Conservation (phyloP, 345 rosid species). For the Stellera chamaejasme region DNA sequence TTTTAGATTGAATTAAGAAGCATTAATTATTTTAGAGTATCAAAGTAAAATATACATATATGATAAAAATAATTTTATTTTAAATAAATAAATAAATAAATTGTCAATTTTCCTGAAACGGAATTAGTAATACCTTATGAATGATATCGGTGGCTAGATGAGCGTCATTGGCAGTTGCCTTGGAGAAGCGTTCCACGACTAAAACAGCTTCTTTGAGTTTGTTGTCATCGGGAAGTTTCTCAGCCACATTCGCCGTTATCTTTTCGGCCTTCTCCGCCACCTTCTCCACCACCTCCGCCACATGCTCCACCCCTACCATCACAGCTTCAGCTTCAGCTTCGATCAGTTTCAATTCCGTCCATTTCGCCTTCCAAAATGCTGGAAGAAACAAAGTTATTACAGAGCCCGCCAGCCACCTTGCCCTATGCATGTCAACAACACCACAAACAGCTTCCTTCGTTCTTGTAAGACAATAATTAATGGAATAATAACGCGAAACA, state of each 20-base stretch:
- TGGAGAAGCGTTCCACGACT: slow-evolving; percentile 40
- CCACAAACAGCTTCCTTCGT: too few species aligned
- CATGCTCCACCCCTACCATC: slow-evolving; percentile 33
- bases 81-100: too few species aligned
- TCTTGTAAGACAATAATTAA: too few species aligned
- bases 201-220: slow-evolving; percentile 52
- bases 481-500: too few species aligned
- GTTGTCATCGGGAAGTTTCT: slow-evolving; percentile 40
- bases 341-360: slow-evolving; percentile 30
- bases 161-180: slow-evolving; percentile 60
- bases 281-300: slow-evolving; percentile 41
- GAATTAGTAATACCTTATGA: slow-evolving; percentile 39
- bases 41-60: too few species aligned
- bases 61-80: too few species aligned
- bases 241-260: slow-evolving; percentile 31
- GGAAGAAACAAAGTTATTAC: slow-evolving; percentile 37
- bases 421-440: slow-evolving; percentile 41
- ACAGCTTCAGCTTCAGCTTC: slow-evolving; percentile 45
- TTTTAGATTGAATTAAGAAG: background rate
- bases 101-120: background rate
- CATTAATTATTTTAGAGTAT: too few species aligned
- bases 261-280: slow-evolving; percentile 28
- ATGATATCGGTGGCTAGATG: slow-evolving; percentile 30
- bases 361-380: slow-evolving; percentile 37
- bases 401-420: slow-evolving; percentile 48